These are phyloP conservation scores for Xerocomus brunneocitrinus DNA, from an alignment of 768 basidiomycete genomes.

Conservation along the genomic window DNA sequence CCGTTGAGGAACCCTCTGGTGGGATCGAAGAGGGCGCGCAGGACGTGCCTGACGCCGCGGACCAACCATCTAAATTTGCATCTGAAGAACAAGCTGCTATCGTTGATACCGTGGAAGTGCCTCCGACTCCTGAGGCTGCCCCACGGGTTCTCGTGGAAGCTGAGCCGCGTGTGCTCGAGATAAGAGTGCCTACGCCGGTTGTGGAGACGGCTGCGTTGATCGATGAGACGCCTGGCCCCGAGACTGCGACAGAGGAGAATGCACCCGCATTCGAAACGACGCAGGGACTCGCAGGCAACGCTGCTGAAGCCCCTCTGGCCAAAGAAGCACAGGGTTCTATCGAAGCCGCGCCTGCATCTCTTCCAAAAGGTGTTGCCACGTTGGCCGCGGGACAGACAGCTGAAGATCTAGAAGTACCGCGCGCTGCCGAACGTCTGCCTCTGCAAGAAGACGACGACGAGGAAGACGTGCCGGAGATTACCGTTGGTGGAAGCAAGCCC, in stretches of 20 bases:
- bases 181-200: neutral
- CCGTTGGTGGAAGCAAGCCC: neutral
- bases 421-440: neutral
- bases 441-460: neutral
- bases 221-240: conserved; percentile 6
- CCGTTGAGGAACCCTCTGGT: neutral
- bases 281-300: neutral
- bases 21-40: neutral
- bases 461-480: conserved; percentile 1
- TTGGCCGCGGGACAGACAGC: neutral
- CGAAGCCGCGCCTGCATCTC: neutral
- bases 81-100: neutral
- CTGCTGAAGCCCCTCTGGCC: neutral
- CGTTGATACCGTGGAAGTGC: neutral
- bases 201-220: neutral
- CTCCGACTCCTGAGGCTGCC: too few relatives aligned
- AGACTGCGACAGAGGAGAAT: neutral
- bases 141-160: neutral
- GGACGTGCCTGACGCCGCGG: conserved; percentile 1
- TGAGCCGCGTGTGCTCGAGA: neutral
- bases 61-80: neutral
- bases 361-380: conserved; percentile 3
- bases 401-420: neutral
- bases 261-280: neutral
- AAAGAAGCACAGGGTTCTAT: neutral